Percentiles rank a stretch among this genome's conserved stretches.
phyloP scores from a whole-genome alignment of 352 stramenopile genomes.

The Phytopythium litorale region DNA sequence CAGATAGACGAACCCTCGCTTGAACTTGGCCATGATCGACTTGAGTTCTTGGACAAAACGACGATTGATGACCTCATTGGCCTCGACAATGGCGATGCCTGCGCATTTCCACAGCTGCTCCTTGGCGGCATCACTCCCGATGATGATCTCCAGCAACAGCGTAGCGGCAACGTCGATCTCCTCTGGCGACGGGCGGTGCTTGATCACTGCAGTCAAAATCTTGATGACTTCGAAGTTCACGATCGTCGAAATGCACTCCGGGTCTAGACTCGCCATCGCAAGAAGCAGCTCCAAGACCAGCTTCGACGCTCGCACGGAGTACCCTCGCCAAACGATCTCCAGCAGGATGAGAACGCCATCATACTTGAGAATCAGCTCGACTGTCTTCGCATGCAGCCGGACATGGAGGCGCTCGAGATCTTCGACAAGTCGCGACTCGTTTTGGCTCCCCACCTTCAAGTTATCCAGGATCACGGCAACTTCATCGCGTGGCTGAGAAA shows the following conservation, averaged over 20 bases:
- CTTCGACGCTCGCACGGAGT: conserved; percentile 32
- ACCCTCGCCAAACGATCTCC: conserved; percentile 34
- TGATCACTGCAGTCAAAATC: conserved; percentile 40
- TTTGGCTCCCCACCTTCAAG: conserved; percentile 16
- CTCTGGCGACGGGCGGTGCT: conserved; percentile 30
- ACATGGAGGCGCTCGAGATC: conserved; percentile 30
- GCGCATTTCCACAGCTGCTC: conserved; percentile 32
- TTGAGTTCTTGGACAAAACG: conserved; percentile 61
- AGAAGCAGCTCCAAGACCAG: conserved; percentile 37
- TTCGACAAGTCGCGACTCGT: conserved; percentile 26
- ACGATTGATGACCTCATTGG: conserved; percentile 34
- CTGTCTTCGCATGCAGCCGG: conserved; percentile 23
- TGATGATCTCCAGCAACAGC: conserved; percentile 45
- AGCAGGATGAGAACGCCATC: conserved; percentile 39
- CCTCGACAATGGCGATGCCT: conserved; percentile 37
- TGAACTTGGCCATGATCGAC: conserved; percentile 56
- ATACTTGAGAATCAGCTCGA: conserved; percentile 27
- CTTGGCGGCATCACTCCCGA: conserved; percentile 37
- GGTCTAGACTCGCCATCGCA: conserved; percentile 26
- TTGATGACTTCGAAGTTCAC: conserved; percentile 42
- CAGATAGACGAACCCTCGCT: conserved; percentile 17
- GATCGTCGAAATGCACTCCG: conserved; percentile 34
- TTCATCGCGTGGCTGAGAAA: conserved; percentile 1
- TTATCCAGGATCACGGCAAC: conserved; percentile 25
- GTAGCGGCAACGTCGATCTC: conserved; percentile 47